Base-by-base conservation (phyloP, 257 asterid species). In the Solanum virginianum region DNA sequence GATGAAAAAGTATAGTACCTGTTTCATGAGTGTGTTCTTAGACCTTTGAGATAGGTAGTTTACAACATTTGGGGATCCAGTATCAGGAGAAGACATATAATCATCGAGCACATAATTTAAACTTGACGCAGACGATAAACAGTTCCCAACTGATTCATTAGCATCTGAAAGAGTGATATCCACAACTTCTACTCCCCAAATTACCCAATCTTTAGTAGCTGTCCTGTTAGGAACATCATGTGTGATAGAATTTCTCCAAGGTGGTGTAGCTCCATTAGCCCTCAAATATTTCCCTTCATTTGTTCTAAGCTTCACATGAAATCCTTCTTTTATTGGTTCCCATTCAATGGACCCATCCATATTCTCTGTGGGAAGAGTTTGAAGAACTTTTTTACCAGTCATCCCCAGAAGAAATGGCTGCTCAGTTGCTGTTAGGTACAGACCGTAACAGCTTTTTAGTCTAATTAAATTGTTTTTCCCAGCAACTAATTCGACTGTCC, bases 221-320 rank as follows among this genome's bases (percentile, higher is more conserved):
- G 95, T 94, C 86, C 97, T 80, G 4, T 92, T 92, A 56, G 97
- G 97, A 90, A 92, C 88, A 71, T 95, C 98, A 86, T 92, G 94
- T 4, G 99, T 94, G 18, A 95, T 80, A 0, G 99, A 92, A 84
- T 95, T 93, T 63, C 95, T 89, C 97, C 95, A 95, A 4, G 97
- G 97, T 20, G 97, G 95, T 7, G 94, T 65, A 10, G 94, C 97
- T 62, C 98, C 94, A 89, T 95, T 95, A 1, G 90, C 98, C 84
- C 98, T 94, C 90, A 93, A 81, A 87, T 93, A 95, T 66, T 92
- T 93, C 22, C 95, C 97, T 9, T 84, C 85, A 10, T n/a, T 83
- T 8, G 97, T 91, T 89, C 91, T 88, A 32, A 95, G 90, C 87
- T 94, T 95, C 85, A 95, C 88, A 62, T 84, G 81, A 1, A 55